Evolutionary conservation across 1,284 basidiomycete species (phyloP), one percentile per base, ranked within the genome.

Genomic region (Microbotryum scabiosae): DNA sequence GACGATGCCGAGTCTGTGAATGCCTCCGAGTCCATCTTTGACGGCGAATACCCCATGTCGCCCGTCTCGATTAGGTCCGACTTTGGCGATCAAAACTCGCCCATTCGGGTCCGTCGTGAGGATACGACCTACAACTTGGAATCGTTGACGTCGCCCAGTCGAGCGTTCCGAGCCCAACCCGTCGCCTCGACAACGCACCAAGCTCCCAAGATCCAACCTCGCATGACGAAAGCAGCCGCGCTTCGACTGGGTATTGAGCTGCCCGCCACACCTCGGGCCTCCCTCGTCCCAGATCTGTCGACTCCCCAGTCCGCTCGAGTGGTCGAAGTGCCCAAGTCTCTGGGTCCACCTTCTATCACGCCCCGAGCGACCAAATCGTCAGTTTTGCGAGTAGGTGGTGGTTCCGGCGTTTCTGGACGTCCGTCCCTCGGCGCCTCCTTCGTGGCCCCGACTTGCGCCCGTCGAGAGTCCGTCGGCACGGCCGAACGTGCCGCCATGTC

Each of bases 211-310:
- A 88, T 88, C 62, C 79, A 83, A 26, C 90, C 90, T 0, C 84
- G 89, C 45, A 84, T 83, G 61, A 85, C 86, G 9, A 83, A 83
- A 58, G 84, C 87, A 0, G 87, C 90, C 0, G 83, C 85, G 5
- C 79, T 91, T 5, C 82, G 89, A 6, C 73, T 76, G 57, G 76
- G 76, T 26, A 51, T 76, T 49, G 36, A 65, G 32, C 30, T 65
- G 5, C 58, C 63, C 1, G n/a, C 56, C 0, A 48, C 66, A 1
- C 60, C 56, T 7, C 61, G 62, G 18, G 9, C 54, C 5, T 12
- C 25, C 26, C 26, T 44, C 26, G 44, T 25, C 5, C 21, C 50
- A 23, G 28, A 16, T 2, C 18, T 21, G 5, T 25, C 44, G 32
- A 43, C 58, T 16, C 25, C 41, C 26, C 52, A 57, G n/a, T 20